Conservation (phyloP, 1,284 basidiomycete genomes). For the Naganishia sp. region DNA sequence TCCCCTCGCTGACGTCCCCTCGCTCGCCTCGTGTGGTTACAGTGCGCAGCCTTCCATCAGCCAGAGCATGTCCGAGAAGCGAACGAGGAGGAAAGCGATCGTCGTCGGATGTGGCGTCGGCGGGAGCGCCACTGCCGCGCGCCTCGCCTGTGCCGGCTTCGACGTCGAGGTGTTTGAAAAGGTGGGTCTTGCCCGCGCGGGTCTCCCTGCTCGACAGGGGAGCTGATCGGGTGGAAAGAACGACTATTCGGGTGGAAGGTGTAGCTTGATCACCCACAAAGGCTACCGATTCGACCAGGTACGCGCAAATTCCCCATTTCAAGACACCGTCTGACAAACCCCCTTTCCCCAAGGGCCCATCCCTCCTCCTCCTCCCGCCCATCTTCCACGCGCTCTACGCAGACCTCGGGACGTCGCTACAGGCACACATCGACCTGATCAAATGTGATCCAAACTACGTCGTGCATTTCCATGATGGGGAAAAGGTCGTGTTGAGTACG, state of each 20-base stretch:
- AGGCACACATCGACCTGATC: slow-evolving; percentile 55
- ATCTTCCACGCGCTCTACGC: slow-evolving; percentile 57
- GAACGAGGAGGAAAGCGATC: background rate
- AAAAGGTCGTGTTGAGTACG: slow-evolving; percentile 54
- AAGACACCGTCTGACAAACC: slow-evolving; percentile 38
- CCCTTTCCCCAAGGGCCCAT: slow-evolving; percentile 53
- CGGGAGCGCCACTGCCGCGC: slow-evolving; percentile 56
- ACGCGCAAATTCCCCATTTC: slow-evolving; percentile 12
- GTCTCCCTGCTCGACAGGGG: background rate
- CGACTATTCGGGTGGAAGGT: slow-evolving; percentile 57
- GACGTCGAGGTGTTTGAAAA: slow-evolving; percentile 56
- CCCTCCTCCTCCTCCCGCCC: slow-evolving; percentile 57
- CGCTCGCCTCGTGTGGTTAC: background rate
- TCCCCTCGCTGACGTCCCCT: background rate
- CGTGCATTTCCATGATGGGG: slow-evolving; percentile 57
- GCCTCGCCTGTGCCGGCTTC: slow-evolving; percentile 56
- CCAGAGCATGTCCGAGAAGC: background rate
- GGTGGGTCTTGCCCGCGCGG: background rate
- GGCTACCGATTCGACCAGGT: slow-evolving; percentile 54
- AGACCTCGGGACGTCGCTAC: slow-evolving; percentile 55
- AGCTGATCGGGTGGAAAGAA: slow-evolving; percentile 44
- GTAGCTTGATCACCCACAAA: slow-evolving; percentile 57
- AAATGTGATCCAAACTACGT: slow-evolving; percentile 57
- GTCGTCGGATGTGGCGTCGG: slow-evolving; percentile 57
- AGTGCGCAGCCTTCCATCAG: background rate